Base-by-base conservation (phyloP, 2,329 filamentous ascomycete genomes). In the Ascochyta pisi region DNA sequence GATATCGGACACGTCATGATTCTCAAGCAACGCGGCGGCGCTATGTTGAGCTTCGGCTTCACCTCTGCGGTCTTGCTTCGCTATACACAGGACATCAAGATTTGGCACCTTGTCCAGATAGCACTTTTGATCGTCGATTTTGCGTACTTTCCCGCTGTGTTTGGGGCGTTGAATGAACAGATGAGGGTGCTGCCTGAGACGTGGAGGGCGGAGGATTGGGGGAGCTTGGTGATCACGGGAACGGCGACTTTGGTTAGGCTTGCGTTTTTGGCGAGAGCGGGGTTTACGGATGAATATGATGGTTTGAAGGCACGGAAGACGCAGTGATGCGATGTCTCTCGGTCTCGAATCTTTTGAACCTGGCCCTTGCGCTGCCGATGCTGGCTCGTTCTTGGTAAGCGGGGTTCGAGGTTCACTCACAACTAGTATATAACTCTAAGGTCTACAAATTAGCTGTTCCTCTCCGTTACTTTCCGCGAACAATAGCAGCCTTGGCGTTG, bases 171-270 rank as follows among this genome's bases (percentile, higher is more conserved):
- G 52, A 54, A 23, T 19, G 57, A n/a, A 10, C 68, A 65, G 57
- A 56, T 42, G 9, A 46, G 66, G 43, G 43, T 64, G 26, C 44
- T 41, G 37, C 49, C 56, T 1, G 42, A 43, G 26, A 58, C 50
- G 7, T 70, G 66, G 63, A 63, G 61, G 47, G 55, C 41, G 34
- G 60, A 68, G 60, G 65, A 67, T 54, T 66, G 64, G 76, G 58
- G 74, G 63, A 61, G 77, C 73, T 13, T 78, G 66, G 53, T 24
- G 42, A 65, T 55, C 60, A 76, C 37, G 50, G 68, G 22, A 16
- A 54, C 48, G 55, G 73, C 56, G 55, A 68, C 39, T 54, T 55
- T 51, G 63, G 58, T 49, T 38, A 63, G 60, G 58, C 35, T 63
- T 54, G 58, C 56, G 2, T 71, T 70, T 41, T 33, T 70, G 45